Percentiles rank a stretch among this genome's conserved stretches.
Evolutionary conservation across 352 stramenopile species (phyloP).

Genomic region (Phytopythium ostracodes): DNA sequence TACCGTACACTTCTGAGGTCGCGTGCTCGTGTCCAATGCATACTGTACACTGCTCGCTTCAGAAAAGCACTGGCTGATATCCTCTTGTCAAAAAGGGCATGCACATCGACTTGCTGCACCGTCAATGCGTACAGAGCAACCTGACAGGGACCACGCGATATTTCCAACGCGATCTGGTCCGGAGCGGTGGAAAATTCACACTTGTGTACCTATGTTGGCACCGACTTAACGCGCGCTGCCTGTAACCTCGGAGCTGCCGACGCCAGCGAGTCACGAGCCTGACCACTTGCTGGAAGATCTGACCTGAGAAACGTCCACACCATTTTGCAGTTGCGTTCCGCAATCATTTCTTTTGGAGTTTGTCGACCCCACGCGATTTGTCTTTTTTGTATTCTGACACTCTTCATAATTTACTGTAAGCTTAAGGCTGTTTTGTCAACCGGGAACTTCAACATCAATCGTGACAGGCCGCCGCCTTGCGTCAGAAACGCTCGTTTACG

Average conservation of each 20-base stretch:
- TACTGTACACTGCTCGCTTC: not conserved
- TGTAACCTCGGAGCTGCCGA: not conserved
- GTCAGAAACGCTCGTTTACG: constrained; percentile 2
- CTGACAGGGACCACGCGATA: not conserved
- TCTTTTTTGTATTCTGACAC: not conserved
- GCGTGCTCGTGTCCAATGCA: not conserved
- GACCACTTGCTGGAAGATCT: not conserved
- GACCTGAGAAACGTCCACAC: not conserved
- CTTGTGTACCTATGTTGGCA: not conserved
- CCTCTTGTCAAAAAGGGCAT: constrained; percentile 1
- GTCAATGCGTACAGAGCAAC: not conserved
- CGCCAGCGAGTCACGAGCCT: not conserved
- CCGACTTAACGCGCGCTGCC: not conserved
- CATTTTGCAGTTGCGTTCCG: not conserved
- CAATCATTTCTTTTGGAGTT: not conserved
- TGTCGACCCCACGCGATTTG: not conserved
- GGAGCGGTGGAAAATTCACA: no score
- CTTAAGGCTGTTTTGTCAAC: not conserved
- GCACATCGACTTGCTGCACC: not conserved
- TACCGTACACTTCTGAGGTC: not conserved
- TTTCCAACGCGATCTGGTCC: not conserved
- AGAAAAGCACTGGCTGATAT: constrained; percentile 4
- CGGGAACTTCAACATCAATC: constrained; percentile 9
- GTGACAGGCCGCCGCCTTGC: not conserved
- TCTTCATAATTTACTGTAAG: not conserved